Evolutionary conservation across 495 filamentous ascomycete species (phyloP), one percentile per base, ranked within the genome.

Genomic region (Venustampulla echinocandica): DNA sequence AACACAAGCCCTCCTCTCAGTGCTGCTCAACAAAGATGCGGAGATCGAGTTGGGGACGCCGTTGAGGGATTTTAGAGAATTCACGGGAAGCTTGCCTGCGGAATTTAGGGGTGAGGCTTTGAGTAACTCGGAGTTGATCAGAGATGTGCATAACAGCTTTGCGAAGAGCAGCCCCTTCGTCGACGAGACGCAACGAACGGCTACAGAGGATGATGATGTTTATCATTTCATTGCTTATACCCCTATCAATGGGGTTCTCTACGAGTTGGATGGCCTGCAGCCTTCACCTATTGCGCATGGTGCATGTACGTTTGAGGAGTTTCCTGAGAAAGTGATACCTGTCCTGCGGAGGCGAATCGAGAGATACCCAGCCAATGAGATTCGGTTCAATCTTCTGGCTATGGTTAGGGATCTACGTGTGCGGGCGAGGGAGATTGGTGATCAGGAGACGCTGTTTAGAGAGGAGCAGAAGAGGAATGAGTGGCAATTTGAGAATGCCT

Each of bases 221-320:
- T 99, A 92, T 65, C 93, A 99, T 64, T 99, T 99, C 67, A 86
- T 97, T 58, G 92, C 90, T 15, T 99, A 99, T 63, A 90, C 86
- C 36, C 72, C 83, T 23, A 71, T 95, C 32, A 74, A 84, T 61
- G 80, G 80, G 43, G 74, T 64, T 1, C 71, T 99, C 42, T 99
- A 95, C 70, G 92, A 99, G 66, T 73, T 99, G 40, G 92, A 99
- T 64, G 92, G 92, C 23, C 68, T 99, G 44, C 89, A 95, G 66
- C 88, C 89, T 1, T 80, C 85, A 42, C 92, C 92, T 18, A 95
- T 97, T 47, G 79, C 74, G 32, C 92, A 99, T 66, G 93, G 92
- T 15, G 41, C 71, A 3, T 92, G 85, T 61, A 68, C 71, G 6
- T 55, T 64, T 42, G 77, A 71, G 2, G 69, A 82, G 24, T 97